Conservation (phyloP, 805 yeast species). For the Ogataea salicorniae region DNA sequence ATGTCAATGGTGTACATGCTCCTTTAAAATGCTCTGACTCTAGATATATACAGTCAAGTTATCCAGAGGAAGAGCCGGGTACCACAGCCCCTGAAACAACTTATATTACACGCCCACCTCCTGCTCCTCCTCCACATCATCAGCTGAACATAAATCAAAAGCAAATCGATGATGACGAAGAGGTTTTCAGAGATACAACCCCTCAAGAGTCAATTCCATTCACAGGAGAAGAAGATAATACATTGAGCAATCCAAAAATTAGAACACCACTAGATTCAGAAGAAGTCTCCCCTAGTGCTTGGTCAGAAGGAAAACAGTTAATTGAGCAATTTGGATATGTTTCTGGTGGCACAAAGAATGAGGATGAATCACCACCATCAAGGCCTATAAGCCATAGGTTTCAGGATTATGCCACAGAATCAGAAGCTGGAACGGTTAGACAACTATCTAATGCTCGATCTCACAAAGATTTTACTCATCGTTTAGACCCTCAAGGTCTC, state of each 20-base stretch:
- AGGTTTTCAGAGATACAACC: neutral
- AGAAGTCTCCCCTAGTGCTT: constrained; percentile 12
- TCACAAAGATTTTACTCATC: neutral
- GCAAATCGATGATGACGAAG: neutral
- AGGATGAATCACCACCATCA: neutral
- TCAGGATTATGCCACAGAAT: constrained; percentile 2
- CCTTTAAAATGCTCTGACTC: neutral
- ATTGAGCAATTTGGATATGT: constrained; percentile 21
- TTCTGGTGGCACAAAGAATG: constrained; percentile 9
- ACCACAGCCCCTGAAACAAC: neutral
- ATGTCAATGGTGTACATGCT: constrained; percentile 6
- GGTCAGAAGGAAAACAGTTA: constrained; percentile 20
- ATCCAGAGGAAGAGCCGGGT: constrained; percentile 5
- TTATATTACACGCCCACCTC: too few relatives aligned
- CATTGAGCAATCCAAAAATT: constrained; percentile 9
- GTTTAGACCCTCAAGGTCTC: neutral
- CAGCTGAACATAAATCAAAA: neutral
- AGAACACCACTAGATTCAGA: constrained; percentile 7
- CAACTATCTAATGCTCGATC: constrained; percentile 1
- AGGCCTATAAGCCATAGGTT: neutral
- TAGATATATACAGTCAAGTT: constrained; percentile 9
- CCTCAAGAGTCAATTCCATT: neutral
- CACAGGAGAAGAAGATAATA: neutral
- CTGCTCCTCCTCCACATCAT: too few relatives aligned
- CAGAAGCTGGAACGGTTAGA: constrained; percentile 6